Base-by-base conservation (phyloP, 495 filamentous ascomycete species). In the Aspergillus sclerotioniger region DNA sequence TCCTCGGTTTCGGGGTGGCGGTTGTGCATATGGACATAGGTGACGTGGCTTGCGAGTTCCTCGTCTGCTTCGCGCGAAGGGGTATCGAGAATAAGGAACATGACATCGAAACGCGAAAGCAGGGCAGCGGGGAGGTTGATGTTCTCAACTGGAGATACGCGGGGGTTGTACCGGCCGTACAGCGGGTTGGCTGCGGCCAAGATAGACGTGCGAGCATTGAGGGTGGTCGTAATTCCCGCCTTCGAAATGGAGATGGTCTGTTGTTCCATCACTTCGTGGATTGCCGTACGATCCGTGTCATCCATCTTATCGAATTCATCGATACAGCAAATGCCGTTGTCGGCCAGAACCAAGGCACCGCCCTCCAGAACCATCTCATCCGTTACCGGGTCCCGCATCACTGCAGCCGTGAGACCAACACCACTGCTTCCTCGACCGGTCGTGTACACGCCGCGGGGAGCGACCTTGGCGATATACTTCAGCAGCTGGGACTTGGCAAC, bases 271-370 rank as follows among this genome's bases (percentile, higher is more conserved):
- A 98, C 94, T 85, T 98, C 94, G 81, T 98, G 94, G 67, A 98
- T 98, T 29, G 95, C 95, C 0, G 94, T 98, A 57, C 94, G 84
- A 71, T 98, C 95, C 53, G 84, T 82, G 68, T 98, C 94, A 68
- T 98, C 95, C 94, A 98, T 98, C 76, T 98, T 98, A 80, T 98
- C 94, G 68, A 98, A 98, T 71, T 98, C 94, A 78, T 98, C 94
- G 74, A 98, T 98, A 70, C 94, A 98, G 85, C 94, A 98, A 73
- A 96, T 95, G 63, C 94, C 94, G 66, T 98, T 98, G 69, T 98
- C 94, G 28, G 94, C 95, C 2, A 98, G 80, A 32, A 98, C 94
- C 20, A 98, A 80, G 13, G 94, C 94, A 72, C 94, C 94, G 37
- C 95, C 95, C 76, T 98, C 94, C 41, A 98, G 82, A 12, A 98